Evolutionary conservation across 1,284 basidiomycete species (phyloP).

Genomic region (Ceraceosorus bombacis): DNA sequence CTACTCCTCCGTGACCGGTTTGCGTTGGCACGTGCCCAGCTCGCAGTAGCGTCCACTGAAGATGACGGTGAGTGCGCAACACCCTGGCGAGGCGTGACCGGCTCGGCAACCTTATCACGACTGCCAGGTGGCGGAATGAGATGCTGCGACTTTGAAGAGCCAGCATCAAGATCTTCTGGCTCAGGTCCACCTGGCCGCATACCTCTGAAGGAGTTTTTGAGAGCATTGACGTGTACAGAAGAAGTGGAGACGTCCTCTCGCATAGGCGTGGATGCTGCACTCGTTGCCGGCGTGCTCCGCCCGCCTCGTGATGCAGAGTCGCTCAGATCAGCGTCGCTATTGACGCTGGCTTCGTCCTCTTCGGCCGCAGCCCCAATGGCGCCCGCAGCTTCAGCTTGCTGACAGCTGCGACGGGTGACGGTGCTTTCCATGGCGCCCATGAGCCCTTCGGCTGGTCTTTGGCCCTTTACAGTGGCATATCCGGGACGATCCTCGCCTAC

Average conservation of each 20-base stretch:
- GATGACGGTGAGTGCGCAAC: background rate
- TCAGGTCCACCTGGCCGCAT: conserved; percentile 25
- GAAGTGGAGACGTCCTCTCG: conserved; percentile 14
- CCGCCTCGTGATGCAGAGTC: conserved; percentile 21
- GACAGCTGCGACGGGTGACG: conserved; percentile 8
- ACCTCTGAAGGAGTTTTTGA: conserved; percentile 26
- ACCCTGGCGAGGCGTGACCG: background rate
- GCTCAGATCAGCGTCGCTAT: conserved; percentile 20
- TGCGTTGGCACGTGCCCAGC: background rate
- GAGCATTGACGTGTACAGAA: conserved; percentile 28
- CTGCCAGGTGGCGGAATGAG: background rate
- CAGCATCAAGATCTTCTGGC: conserved; percentile 6
- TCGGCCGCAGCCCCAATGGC: background rate
- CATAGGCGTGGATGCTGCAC: conserved; percentile 19
- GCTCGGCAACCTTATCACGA: background rate
- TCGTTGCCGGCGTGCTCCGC: conserved; percentile 29
- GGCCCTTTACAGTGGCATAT: conserved; percentile 29
- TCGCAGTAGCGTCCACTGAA: background rate
- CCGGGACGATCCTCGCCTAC: conserved; percentile 48
- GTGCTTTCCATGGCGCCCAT: conserved; percentile 28
- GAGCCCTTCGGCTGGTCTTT: conserved; percentile 30
- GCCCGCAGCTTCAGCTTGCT: conserved; percentile 8
- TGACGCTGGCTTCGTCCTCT: conserved; percentile 23
- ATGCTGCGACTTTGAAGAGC: background rate
- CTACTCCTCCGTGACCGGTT: conserved; percentile 29